Base-by-base conservation (phyloP, 1,284 basidiomycete species). In the Sanghuangporus weigelae region DNA sequence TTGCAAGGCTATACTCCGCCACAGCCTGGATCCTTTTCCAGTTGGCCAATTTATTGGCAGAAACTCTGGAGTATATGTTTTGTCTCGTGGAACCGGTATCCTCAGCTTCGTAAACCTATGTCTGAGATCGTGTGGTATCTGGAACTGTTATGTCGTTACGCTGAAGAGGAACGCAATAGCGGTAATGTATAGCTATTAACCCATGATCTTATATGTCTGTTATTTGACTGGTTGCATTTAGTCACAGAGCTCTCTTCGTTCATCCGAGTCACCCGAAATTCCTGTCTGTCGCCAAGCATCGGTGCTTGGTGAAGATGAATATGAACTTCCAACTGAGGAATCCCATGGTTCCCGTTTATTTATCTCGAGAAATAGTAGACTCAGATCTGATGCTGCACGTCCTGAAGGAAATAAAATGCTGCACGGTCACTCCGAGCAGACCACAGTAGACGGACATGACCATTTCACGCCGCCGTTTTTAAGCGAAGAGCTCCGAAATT, bases 81-180 rank as follows among this genome's bases (percentile, higher is more conserved):
- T 14, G 31, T 42, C 26, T 60, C 48, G 14, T 60, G 58, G 58
- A 60, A n/a, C 23, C 23, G 14, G 6, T 11, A 60, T 23, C 48
- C 48, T 5, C 7, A 4, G 6, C 49, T 26, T 14, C 58, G 58
- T 10, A n/a, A 50, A 19, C 35, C 57, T 31, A 59, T 59, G 57
- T 26, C 35, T 10, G 44, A 59, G 10, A n/a, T 59, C n/a, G 57
- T 59, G 31, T 59, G 44, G 26, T 59, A 59, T 35, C 31, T 59
- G 26, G 40, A 49, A 19, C n/a, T 59, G 16, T 21, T 59, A 14
- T 49, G 44, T 35, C 57, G 44, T 6, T 14, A 12, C 7, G 8
- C 19, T 5, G 57, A 59, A 2, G 57, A 59, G 36, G 57, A 59
- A 23, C 57, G 44, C 16, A 19, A 48, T 16, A 49, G 26, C 14